These are phyloP conservation scores for Fusarium fracticaudum DNA, from an alignment of 2,329 filamentous ascomycete species.

Conservation along the genomic window DNA sequence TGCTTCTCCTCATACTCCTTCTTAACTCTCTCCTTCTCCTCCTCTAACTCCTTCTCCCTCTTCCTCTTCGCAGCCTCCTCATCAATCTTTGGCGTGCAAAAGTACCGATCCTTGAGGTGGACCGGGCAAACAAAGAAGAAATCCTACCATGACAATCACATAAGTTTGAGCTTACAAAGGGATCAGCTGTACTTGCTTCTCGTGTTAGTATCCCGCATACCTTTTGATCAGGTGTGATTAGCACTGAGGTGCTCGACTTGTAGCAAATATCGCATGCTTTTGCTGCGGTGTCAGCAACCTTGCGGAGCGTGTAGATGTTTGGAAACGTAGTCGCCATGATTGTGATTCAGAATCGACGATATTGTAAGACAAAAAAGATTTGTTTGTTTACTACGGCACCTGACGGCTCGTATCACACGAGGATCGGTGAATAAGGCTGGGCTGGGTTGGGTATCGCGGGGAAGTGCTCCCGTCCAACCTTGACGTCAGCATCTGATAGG, in stretches of 20 bases:
- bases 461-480: constrained; percentile 3
- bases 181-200: constrained; percentile 10
- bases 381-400: not conserved
- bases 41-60: constrained; percentile 68
- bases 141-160: constrained; percentile 58
- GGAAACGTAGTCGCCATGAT: constrained; percentile 63
- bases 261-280: constrained; percentile 93
- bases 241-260: constrained; percentile 85
- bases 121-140: constrained; percentile 91
- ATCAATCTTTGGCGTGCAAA: constrained; percentile 80
- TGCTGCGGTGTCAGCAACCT: constrained; percentile 83
- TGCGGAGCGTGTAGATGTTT: constrained; percentile 86
- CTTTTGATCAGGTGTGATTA: constrained; percentile 91
- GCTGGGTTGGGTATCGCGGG: constrained; percentile 18
- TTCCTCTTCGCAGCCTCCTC: constrained; percentile 71
- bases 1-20: constrained; percentile 82
- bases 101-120: constrained; percentile 85
- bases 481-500: constrained; percentile 33
- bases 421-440: constrained; percentile 11
- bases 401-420: not conserved
- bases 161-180: constrained; percentile 10
- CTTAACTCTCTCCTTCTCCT: constrained; percentile 71
- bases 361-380: not conserved
- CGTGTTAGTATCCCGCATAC: constrained; percentile 54
- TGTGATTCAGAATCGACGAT: not conserved